Evolutionary conservation across 306 rosid species (phyloP).

Genomic region (Geum urbanum): DNA sequence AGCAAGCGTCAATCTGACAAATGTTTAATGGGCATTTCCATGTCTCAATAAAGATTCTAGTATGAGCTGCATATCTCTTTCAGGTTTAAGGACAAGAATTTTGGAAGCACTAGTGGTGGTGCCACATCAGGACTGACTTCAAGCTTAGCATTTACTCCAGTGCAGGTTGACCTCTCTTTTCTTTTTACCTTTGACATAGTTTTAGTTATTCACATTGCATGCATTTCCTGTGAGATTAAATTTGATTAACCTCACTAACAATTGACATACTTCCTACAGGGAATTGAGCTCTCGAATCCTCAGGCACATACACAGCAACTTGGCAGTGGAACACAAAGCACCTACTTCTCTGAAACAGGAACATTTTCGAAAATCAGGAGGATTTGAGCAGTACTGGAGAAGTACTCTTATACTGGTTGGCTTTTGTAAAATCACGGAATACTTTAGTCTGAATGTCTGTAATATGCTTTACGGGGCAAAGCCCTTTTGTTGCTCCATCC

Average conservation of each 20-base stretch:
- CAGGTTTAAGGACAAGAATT: conserved; percentile 87
- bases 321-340: conserved; percentile 92
- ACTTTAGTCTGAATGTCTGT: background rate
- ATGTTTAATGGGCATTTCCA: background rate
- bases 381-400: conserved; percentile 36
- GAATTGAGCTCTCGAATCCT: conserved; percentile 90
- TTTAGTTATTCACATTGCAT: background rate
- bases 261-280: conserved; percentile 37
- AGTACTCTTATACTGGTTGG: background rate
- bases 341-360: conserved; percentile 94
- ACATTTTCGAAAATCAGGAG: conserved; percentile 86
- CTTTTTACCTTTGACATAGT: conserved; percentile 1
- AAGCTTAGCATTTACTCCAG: conserved; percentile 96
- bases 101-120: conserved; percentile 83
- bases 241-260: background rate
- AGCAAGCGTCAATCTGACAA: background rate
- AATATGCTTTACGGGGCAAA: background rate
- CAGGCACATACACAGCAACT: conserved; percentile 95
- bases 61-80: conserved; percentile 3
- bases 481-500: background rate
- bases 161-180: conserved; percentile 52
- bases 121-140: conserved; percentile 90
- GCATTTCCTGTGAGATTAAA: background rate
- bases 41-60: background rate
- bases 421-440: background rate